These are phyloP conservation scores for Solanum ossicruentum DNA, from an alignment of 257 asterid genomes.

Conservation along the genomic window DNA sequence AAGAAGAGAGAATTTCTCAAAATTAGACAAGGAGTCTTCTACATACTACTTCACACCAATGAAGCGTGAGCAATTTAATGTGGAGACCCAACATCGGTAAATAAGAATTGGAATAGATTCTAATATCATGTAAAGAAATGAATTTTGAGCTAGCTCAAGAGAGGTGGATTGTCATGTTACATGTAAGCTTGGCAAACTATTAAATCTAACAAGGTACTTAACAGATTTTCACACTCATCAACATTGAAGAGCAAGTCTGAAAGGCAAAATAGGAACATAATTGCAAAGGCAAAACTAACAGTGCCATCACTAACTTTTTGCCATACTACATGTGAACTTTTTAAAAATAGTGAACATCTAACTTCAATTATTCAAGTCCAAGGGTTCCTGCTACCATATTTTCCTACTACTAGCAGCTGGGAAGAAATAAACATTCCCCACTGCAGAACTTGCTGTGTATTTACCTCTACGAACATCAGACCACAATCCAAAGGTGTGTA, in stretches of 20 bases:
- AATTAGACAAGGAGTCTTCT: background rate
- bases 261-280: background rate
- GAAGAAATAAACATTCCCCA: background rate
- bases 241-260: background rate
- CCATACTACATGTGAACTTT: background rate
- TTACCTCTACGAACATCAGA: background rate
- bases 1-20: background rate
- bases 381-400: background rate
- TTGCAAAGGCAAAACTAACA: background rate
- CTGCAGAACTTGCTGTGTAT: background rate
- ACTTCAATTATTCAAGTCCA: background rate
- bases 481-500: background rate
- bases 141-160: background rate
- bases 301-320: background rate
- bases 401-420: background rate
- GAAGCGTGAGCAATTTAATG: background rate
- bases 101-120: background rate
- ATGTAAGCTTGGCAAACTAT: background rate
- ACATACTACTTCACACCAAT: background rate
- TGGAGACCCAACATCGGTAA: background rate
- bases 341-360: background rate
- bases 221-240: background rate
- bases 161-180: background rate
- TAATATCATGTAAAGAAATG: background rate
- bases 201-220: background rate